Percentiles rank a stretch among this genome's conserved stretches.
These are phyloP conservation scores for Mimosa bimucronata DNA, from an alignment of 306 rosid genomes.

Conservation along the genomic window DNA sequence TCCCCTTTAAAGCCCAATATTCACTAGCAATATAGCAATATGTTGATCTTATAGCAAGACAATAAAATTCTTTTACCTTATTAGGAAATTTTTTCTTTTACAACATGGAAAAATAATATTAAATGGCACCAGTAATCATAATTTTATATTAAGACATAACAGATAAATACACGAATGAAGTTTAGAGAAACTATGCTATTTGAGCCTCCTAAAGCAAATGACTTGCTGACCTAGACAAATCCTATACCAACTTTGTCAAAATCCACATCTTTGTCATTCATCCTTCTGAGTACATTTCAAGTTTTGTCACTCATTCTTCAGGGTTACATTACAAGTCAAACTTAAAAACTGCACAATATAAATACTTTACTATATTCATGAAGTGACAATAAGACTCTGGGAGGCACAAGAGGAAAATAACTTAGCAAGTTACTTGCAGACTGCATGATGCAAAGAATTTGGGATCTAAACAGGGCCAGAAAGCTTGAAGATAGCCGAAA, in stretches of 20 bases:
- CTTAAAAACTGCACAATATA: conserved; percentile 51
- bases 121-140: not conserved
- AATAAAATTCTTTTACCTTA: too few species aligned
- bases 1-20: too few species aligned
- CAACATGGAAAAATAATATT: too few species aligned
- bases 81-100: too few species aligned
- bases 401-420: conserved; percentile 4
- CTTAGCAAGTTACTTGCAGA: conserved; percentile 28
- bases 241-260: conserved; percentile 44
- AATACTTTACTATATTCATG: conserved; percentile 8
- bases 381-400: conserved; percentile 11
- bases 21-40: too few species aligned
- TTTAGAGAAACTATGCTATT: not conserved
- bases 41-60: too few species aligned
- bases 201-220: conserved; percentile 13
- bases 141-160: not conserved
- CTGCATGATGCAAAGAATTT: conserved; percentile 30
- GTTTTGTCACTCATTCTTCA: conserved; percentile 45
- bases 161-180: not conserved
- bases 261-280: conserved; percentile 45
- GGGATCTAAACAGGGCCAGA: conserved; percentile 29
- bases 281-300: conserved; percentile 27
- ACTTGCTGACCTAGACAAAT: conserved; percentile 41
- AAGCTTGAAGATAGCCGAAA: conserved; percentile 25
- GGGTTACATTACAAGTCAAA: conserved; percentile 47